Evolutionary conservation across 768 basidiomycete genomes (phyloP).

Genomic region (Suillus hirtellus): DNA sequence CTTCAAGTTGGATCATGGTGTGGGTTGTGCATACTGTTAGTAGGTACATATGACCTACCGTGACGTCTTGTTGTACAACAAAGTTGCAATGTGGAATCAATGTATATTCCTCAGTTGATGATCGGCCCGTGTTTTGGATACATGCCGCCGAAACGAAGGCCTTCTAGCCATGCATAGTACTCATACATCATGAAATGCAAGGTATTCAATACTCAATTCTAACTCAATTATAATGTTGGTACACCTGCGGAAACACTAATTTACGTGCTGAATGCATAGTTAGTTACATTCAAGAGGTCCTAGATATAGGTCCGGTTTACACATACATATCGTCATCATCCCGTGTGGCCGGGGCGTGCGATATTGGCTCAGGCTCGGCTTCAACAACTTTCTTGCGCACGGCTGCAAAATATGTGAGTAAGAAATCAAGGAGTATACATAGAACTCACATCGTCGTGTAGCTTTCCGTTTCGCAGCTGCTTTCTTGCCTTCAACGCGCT

Average conservation of each 20-base stretch:
- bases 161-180: no score
- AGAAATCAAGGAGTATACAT: no score
- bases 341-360: conserved; percentile 14
- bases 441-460: conserved; percentile 43
- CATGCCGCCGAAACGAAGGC: no score
- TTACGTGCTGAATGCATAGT: neutral
- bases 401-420: conserved; percentile 17
- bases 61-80: no score
- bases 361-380: conserved; percentile 21
- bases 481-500: conserved; percentile 80
- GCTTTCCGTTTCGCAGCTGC: conserved; percentile 78
- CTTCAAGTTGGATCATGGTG: neutral
- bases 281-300: neutral
- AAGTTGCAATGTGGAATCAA: no score
- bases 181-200: neutral
- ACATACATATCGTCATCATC: conserved; percentile 29
- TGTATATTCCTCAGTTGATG: no score
- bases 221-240: neutral
- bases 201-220: neutral
- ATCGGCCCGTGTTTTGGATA: no score
- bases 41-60: no score
- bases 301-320: conserved; percentile 6
- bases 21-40: no score
- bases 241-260: neutral
- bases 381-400: conserved; percentile 31